Percentiles rank a stretch among this genome's conserved stretches.
phyloP scores from a whole-genome alignment of 192 early-diverging fungal genomes.

The Kickxella alabastrina region DNA sequence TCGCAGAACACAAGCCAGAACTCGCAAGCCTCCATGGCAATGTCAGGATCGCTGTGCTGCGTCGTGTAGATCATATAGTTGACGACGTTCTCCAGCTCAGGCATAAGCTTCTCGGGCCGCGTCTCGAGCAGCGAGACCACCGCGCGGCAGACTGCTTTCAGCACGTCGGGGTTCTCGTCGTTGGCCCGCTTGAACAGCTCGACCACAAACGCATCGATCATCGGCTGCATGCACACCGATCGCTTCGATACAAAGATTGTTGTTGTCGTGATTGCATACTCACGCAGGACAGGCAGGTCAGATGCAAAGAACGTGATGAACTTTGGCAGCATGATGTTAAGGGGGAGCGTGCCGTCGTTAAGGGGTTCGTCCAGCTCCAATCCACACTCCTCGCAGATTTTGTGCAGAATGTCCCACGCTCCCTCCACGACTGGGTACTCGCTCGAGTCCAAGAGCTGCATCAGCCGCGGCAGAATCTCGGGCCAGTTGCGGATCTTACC shows the following conservation, averaged over 20 bases:
- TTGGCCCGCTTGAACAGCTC: conserved; percentile 79
- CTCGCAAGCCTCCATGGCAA: conserved; percentile 98
- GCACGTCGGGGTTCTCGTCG: conserved; percentile 78
- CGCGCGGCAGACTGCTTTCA: conserved; percentile 91
- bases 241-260: conserved; percentile 84
- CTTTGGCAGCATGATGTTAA: conserved; percentile 85
- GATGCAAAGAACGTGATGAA: conserved; percentile 83
- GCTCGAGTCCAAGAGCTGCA: conserved; percentile 69
- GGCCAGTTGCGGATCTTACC: conserved; percentile 76
- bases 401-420: conserved; percentile 80
- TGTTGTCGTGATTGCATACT: conserved; percentile 74
- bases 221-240: conserved; percentile 58
- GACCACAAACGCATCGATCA: conserved; percentile 52
- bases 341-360: conserved; percentile 64
- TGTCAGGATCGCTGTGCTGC: conserved; percentile 73
- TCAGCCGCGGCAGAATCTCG: conserved; percentile 72
- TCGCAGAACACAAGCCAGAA: conserved; percentile 98
- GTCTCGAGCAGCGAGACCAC: conserved; percentile 87
- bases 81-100: conserved; percentile 83
- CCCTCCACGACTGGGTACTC: conserved; percentile 77
- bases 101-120: conserved; percentile 77
- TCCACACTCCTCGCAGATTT: conserved; percentile 95
- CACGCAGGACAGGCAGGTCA: conserved; percentile 69
- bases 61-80: conserved; percentile 95
- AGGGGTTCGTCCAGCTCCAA: conserved; percentile 72